Percentiles rank a stretch among this genome's conserved stretches.
Evolutionary conservation across 2,329 filamentous ascomycete species (phyloP).

Genomic region (Ophiosphaerella narmari): DNA sequence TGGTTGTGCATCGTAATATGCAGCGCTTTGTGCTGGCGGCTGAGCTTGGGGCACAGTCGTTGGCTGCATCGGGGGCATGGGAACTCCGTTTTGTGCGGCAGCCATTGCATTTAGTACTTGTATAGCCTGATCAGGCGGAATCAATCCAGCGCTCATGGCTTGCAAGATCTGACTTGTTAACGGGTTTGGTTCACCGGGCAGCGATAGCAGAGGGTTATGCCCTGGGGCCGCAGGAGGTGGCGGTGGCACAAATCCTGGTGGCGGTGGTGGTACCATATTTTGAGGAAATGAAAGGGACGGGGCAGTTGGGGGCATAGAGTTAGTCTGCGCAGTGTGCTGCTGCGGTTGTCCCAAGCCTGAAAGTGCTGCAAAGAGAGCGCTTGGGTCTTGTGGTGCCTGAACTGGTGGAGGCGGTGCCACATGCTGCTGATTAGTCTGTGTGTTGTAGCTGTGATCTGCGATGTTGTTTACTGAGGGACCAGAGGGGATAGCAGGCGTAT

Average conservation of each 20-base stretch:
- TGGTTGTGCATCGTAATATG: conserved; percentile 26
- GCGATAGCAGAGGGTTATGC: conserved; percentile 30
- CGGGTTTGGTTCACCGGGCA: conserved; percentile 31
- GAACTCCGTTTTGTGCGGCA: conserved; percentile 30
- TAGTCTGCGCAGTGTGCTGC: conserved; percentile 32
- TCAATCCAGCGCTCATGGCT: conserved; percentile 39
- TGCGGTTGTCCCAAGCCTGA: conserved; percentile 35
- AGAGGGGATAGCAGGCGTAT: conserved; percentile 28
- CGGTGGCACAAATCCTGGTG: conserved; percentile 39
- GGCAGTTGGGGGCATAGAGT: conserved; percentile 26
- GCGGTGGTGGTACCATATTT: conserved; percentile 36
- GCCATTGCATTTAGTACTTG: conserved; percentile 39
- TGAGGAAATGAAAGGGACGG: conserved; percentile 35
- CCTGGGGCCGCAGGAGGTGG: conserved; percentile 27
- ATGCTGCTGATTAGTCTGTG: conserved; percentile 36
- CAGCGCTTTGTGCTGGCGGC: conserved; percentile 17
- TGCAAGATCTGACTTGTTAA: conserved; percentile 40
- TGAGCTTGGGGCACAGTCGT: conserved; percentile 18
- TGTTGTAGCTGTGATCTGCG: conserved; percentile 19
- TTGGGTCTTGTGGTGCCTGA: conserved; percentile 32
- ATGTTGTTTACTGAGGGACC: conserved; percentile 34
- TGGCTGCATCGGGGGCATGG: conserved; percentile 34
- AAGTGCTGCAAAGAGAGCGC: conserved; percentile 41
- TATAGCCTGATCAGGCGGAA: conserved; percentile 41
- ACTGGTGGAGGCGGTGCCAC: conserved; percentile 20